Evolutionary conservation across 495 filamentous ascomycete genomes (phyloP).

Genomic region (Lentithecium fluviatile): DNA sequence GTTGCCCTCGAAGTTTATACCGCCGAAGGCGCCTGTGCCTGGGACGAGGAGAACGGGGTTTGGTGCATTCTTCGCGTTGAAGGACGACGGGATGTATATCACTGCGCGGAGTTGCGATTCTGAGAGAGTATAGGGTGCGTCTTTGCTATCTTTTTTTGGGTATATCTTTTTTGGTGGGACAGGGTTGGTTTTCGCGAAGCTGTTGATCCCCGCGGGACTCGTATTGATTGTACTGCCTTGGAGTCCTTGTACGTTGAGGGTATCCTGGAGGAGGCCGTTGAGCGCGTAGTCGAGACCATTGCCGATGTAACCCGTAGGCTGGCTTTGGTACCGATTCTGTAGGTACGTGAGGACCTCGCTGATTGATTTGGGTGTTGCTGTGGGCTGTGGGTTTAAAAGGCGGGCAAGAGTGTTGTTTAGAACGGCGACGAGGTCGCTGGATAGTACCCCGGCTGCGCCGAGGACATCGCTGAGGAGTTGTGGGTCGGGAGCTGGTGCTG

Average conservation of each 20-base stretch:
- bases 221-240: background rate
- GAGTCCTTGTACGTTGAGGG: background rate
- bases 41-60: constrained; percentile 49
- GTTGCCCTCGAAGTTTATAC: constrained; percentile 45
- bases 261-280: constrained; percentile 1
- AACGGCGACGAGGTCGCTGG: background rate
- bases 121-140: constrained; percentile 48
- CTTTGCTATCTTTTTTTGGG: constrained; percentile 37
- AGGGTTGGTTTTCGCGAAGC: constrained; percentile 16
- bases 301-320: constrained; percentile 3
- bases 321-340: background rate
- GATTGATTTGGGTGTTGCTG: background rate
- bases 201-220: constrained; percentile 15
- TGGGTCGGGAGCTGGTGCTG: background rate
- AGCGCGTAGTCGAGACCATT: constrained; percentile 2
- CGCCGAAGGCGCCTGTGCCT: constrained; percentile 48
- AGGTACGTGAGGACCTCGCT: constrained; percentile 2
- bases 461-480: background rate
- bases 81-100: constrained; percentile 49
- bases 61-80: constrained; percentile 39
- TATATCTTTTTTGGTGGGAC: constrained; percentile 30
- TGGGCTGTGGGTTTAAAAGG: constrained; percentile 1
- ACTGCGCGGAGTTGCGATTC: constrained; percentile 44
- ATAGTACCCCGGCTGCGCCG: background rate
- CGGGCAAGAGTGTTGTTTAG: background rate